phyloP scores from a whole-genome alignment of 2,329 filamentous ascomycete genomes.

The Fusarium sp. region DNA sequence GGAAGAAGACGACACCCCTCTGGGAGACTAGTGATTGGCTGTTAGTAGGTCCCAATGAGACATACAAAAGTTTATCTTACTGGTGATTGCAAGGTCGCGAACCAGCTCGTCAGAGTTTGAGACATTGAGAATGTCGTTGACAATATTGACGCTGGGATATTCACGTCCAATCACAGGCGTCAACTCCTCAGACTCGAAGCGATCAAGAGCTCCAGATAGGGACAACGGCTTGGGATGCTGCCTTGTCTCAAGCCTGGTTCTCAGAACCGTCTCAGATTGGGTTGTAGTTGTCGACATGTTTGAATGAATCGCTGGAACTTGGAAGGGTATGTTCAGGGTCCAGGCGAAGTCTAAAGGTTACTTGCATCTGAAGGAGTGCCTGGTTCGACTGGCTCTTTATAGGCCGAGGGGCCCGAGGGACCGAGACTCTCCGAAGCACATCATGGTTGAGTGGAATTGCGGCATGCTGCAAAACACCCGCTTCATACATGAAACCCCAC shows the following conservation, averaged over 20 bases:
- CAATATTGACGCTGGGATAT: constrained; percentile 60
- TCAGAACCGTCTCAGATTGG: neutral
- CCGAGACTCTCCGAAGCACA: neutral
- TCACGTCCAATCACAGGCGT: constrained; percentile 66
- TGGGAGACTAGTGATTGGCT: constrained; percentile 61
- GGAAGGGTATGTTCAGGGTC: neutral
- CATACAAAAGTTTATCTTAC: constrained; percentile 45
- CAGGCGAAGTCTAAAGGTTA: neutral
- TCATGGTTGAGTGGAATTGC: neutral
- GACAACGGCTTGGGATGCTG: constrained; percentile 10
- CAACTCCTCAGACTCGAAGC: constrained; percentile 42
- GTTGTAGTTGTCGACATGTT: neutral
- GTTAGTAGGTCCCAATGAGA: neutral
- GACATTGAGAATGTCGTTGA: constrained; percentile 56
- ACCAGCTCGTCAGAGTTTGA: constrained; percentile 65
- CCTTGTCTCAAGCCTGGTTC: neutral
- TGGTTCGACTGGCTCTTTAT: neutral
- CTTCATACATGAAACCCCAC: neutral
- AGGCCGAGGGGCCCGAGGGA: neutral
- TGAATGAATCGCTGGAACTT: neutral
- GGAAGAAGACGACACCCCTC: constrained; percentile 73
- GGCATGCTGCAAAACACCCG: neutral
- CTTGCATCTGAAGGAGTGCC: too few relatives aligned
- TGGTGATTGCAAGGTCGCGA: constrained; percentile 69
- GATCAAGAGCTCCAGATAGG: constrained; percentile 12